Base-by-base conservation (phyloP, 2,329 filamentous ascomycete species). In the Diaporthe sp. region DNA sequence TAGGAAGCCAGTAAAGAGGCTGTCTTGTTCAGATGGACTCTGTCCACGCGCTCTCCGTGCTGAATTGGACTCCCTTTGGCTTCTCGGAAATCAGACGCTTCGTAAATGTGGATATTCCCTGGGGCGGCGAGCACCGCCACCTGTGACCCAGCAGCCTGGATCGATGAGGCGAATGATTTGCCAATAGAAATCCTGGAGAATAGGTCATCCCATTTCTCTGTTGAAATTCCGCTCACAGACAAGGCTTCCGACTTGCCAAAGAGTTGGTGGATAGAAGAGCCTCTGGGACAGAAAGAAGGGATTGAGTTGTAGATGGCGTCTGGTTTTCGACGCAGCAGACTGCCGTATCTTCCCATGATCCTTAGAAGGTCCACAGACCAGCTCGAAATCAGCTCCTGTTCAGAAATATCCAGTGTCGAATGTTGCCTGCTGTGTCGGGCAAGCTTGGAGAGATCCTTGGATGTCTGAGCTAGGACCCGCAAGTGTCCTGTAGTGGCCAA, bases 41-140 rank as follows among this genome's bases (percentile, higher is more conserved):
- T 42, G 60, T 66, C 60, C 22, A 66, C 60, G 3, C 40, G 60
- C 42, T 66, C 60, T 9, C 60, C 60, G 30, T 66, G 60, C 40
- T 66, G 15, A 9, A 66, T 45, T 0, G 60, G 60, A 15, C 60
- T 66, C 17, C 60, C 30, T 0, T 66, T 50, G 3, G 42, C 9
- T 35, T 66, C 60, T 22, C 60, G 60, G 17, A 66, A 66, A 6
- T 66, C 60, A 15, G 40, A n/a, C 28, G 60, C 28, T 2, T 66
- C 60, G 25, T 66, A 40, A 22, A 66, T 22, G 25, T 66, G 40
- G 15, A 66, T 22, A 13, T 30, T 15, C 15, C 60, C 60, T 1
- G 60, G 60, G 8, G 60, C 42, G 7, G 60, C 60, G n/a, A 66
- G 60, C 4, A 50, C 40, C 17, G 60, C 60, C 19, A 66, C 60